Base-by-base conservation (phyloP, 106 monocot genomes). In the Amphibolis antarctica region DNA sequence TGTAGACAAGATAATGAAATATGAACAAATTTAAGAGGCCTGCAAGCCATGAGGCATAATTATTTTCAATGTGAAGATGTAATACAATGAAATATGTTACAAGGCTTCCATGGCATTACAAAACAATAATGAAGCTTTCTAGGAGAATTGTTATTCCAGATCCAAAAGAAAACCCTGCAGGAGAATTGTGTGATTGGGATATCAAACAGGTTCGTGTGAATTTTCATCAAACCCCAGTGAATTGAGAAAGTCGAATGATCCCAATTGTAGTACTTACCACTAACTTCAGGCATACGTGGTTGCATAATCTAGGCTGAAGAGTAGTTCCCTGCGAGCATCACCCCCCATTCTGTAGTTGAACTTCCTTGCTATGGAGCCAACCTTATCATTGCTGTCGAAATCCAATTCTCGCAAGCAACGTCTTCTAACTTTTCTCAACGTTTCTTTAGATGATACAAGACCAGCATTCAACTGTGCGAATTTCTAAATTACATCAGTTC, bases 311-410 rank as follows among this genome's bases (percentile, higher is more conserved):
- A 74, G 66, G 46, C 60, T 74, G 27, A 74, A 74, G 17, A 74
- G 67, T 50, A 31, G 58, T 30, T 66, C 74, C 44, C 67, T 67
- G 9, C 74, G 66, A 42, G 9, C 25, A 11, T 74, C 74, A 44
- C 60, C 60, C 28, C 42, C 28, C 47, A 74, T 60, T 31, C 74
- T 54, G 67, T 74, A 74, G 17, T 44, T 60, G 23, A 67, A 61
- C 52, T 67, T 67, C 60, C 67, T 59, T 18, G 26, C 60, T 18
- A 67, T 28, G 20, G 67, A 60, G 28, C 48, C 60, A 9, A 74
- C 67, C 20, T 60, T 12, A 67, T 67, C 74, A 60, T 74, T 74
- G 48, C 74, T 67, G 61, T 74, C 67, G 29, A 67, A 74, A 54
- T 74, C 74, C 11, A 52, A 60, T 53, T 74, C 67, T n/a, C 74